Evolutionary conservation across 352 stramenopile species (phyloP).

Genomic region (Plasmopara muralis): DNA sequence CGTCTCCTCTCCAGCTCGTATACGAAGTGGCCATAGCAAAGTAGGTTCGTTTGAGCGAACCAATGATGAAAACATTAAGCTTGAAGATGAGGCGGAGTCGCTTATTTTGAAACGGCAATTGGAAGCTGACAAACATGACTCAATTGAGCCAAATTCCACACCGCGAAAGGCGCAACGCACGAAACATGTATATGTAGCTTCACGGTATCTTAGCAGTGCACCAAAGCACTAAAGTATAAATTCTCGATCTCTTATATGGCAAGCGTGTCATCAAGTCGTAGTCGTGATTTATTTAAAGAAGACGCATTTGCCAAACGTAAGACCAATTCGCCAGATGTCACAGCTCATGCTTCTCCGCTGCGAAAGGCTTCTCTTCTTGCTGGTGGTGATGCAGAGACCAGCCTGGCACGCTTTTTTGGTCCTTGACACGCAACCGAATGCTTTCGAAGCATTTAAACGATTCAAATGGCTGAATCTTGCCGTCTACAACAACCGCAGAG

Average conservation of each 20-base stretch:
- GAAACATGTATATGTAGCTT: conserved; percentile 43
- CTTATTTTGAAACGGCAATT: conserved; percentile 20
- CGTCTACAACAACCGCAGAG: conserved; percentile 24
- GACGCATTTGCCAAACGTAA: too few relatives aligned
- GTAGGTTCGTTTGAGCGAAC: conserved; percentile 9
- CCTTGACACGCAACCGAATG: conserved; percentile 75
- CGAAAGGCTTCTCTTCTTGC: conserved; percentile 17
- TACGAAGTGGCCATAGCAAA: conserved; percentile 5
- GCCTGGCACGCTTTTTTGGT: conserved; percentile 69
- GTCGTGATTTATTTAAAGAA: conserved; percentile 10
- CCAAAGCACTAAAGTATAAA: background rate
- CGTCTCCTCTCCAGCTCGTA: conserved; percentile 6
- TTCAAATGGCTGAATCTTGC: conserved; percentile 25
- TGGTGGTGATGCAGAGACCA: conserved; percentile 56
- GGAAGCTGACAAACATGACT: conserved; percentile 7
- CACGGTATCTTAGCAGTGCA: conserved; percentile 31
- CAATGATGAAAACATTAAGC: conserved; percentile 10
- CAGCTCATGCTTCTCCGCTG: conserved; percentile 31
- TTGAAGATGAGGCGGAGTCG: background rate
- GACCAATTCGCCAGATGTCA: conserved; percentile 9
- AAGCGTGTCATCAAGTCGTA: conserved; percentile 5
- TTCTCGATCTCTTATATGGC: conserved; percentile 5
- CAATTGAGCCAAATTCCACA: conserved; percentile 12
- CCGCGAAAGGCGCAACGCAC: conserved; percentile 26
- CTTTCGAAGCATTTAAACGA: conserved; percentile 68